phyloP scores from a whole-genome alignment of 2,329 filamentous ascomycete species.

The Aspergillus unguis region DNA sequence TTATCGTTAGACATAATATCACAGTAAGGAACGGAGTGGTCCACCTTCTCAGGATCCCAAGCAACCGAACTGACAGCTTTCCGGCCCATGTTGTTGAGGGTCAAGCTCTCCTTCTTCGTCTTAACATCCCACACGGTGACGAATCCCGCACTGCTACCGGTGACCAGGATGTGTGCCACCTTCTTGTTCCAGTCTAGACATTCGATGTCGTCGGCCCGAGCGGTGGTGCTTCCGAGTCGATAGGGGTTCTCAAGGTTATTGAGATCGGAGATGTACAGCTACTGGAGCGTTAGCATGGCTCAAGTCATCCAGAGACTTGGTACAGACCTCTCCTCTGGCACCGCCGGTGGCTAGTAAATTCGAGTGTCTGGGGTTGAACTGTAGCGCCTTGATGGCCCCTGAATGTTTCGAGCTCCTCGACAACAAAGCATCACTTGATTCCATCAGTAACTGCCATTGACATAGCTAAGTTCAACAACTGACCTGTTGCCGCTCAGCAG shows the following conservation, averaged over 20 bases:
- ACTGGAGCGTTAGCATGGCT: constrained; percentile 8
- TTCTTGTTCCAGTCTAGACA: constrained; percentile 98
- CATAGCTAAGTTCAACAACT: constrained; percentile 15
- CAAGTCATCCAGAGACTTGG: background rate
- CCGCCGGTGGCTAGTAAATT: constrained; percentile 91
- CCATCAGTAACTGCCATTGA: constrained; percentile 17
- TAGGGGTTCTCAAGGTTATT: constrained; percentile 87
- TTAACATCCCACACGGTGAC: constrained; percentile 99
- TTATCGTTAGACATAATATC: constrained; percentile 17
- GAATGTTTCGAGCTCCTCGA: constrained; percentile 86
- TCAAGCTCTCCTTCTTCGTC: constrained; percentile 94
- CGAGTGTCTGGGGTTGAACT: constrained; percentile 91
- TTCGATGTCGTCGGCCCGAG: constrained; percentile 90
- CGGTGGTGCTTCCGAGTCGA: constrained; percentile 80
- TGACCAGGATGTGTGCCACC: constrained; percentile 92
- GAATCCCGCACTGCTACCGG: constrained; percentile 87
- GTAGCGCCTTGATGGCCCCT: constrained; percentile 86
- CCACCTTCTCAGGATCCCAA: constrained; percentile 87
- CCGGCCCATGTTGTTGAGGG: constrained; percentile 80
- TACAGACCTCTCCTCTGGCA: constrained; percentile 73
- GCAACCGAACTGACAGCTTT: constrained; percentile 94
- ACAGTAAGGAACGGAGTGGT: background rate
- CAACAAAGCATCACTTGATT: constrained; percentile 67
- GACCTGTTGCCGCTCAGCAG: constrained; percentile 53
- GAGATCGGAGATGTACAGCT: constrained; percentile 88